phyloP scores from a whole-genome alignment of 2,329 filamentous ascomycete species.

The Xylaria arbuscula region DNA sequence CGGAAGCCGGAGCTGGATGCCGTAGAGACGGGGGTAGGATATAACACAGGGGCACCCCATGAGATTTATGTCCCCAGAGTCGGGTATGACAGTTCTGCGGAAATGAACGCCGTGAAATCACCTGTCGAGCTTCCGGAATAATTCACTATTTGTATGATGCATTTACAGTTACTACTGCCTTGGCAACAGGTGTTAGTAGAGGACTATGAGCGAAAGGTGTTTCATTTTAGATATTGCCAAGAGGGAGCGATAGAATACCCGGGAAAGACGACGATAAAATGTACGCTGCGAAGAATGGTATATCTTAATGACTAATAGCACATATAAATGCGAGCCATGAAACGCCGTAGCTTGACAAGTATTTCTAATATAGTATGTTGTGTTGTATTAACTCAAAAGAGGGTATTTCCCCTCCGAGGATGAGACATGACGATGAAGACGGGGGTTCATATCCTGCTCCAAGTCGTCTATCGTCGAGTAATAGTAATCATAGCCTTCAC shows the following conservation, averaged over 20 bases:
- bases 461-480: not conserved
- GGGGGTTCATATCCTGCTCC: no score
- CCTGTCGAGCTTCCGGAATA: not conserved
- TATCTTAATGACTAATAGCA: not conserved
- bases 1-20: slow-evolving; percentile 12
- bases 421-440: not conserved
- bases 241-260: not conserved
- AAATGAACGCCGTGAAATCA: not conserved
- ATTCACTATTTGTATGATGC: not conserved
- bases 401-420: slow-evolving; percentile 5
- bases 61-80: not conserved
- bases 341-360: not conserved
- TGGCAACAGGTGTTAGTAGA: not conserved
- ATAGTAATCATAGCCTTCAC: slow-evolving; percentile 23
- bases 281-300: not conserved
- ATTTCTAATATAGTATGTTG: not conserved
- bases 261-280: not conserved
- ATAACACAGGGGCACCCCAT: slow-evolving; percentile 9
- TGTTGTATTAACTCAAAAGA: not conserved
- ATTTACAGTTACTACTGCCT: not conserved
- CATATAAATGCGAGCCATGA: not conserved
- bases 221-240: no score
- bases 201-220: not conserved
- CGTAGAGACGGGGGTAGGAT: not conserved
- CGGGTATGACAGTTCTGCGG: not conserved